A percentile compares a stretch with the other conserved stretches of the same genome.
These are phyloP conservation scores for Salix dunnii DNA, from an alignment of 345 rosid genomes.

Conservation along the genomic window DNA sequence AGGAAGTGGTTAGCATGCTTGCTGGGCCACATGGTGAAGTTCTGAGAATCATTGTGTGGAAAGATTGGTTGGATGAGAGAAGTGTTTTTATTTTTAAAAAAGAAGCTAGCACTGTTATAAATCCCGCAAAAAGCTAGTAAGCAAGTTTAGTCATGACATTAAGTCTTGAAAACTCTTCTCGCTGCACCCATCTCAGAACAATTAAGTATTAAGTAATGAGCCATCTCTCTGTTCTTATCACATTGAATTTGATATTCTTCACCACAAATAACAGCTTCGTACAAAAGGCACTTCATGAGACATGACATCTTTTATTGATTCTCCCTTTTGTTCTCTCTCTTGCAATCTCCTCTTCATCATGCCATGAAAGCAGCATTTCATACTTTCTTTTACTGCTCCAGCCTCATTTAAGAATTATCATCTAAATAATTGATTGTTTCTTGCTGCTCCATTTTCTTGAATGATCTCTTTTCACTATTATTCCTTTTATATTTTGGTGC, in stretches of 20 bases:
- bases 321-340: background rate
- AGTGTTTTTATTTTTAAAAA: background rate
- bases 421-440: background rate
- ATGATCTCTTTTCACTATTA: background rate
- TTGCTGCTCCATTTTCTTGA: background rate
- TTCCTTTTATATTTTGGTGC: background rate
- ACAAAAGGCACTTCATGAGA: background rate
- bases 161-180: background rate
- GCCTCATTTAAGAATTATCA: background rate
- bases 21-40: background rate
- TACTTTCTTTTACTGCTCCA: background rate
- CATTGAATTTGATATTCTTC: background rate
- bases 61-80: background rate
- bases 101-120: background rate
- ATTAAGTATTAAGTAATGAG: background rate
- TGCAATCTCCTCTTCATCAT: background rate
- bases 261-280: background rate
- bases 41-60: background rate
- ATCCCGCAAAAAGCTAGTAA: background rate
- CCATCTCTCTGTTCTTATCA: background rate
- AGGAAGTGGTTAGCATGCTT: background rate
- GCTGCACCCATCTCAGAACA: background rate
- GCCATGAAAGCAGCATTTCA: background rate
- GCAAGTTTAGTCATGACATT: background rate
- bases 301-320: background rate